Percentiles rank a stretch among this genome's conserved stretches.
Evolutionary conservation across 1,139 yeast genomes (phyloP).

Genomic region (Yamadazyma kanchanaburiensis): DNA sequence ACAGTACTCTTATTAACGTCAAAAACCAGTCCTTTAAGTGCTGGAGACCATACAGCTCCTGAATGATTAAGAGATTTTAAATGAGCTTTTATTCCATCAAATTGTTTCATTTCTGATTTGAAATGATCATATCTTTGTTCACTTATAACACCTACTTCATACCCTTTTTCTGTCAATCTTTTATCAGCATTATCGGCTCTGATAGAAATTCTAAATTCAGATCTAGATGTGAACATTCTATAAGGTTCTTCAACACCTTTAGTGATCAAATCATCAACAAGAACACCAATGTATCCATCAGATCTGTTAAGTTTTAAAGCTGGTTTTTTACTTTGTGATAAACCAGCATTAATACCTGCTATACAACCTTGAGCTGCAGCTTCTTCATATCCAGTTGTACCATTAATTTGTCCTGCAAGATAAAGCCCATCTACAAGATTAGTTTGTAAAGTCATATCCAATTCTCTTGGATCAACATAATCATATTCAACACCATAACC

Average conservation of each 20-base stretch:
- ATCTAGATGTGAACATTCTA: conserved; percentile 95
- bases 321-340: conserved; percentile 35
- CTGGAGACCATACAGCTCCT: conserved; percentile 63
- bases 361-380: conserved; percentile 96
- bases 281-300: conserved; percentile 88
- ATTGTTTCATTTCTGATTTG: conserved; percentile 41
- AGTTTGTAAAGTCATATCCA: conserved; percentile 75
- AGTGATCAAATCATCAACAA: conserved; percentile 90
- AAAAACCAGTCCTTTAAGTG: conserved; percentile 44
- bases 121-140: conserved; percentile 56
- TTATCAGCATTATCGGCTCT: conserved; percentile 93
- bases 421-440: conserved; percentile 74
- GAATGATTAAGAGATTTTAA: conserved; percentile 47
- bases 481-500: conserved; percentile 99
- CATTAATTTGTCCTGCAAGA: conserved; percentile 96
- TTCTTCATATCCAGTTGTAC: conserved; percentile 98
- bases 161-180: conserved; percentile 72
- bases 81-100: conserved; percentile 41
- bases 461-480: conserved; percentile 89
- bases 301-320: conserved; percentile 63
- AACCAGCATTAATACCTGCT: conserved; percentile 94
- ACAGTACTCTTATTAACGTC: conserved; percentile 28
- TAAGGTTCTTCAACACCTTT: conserved; percentile 98
- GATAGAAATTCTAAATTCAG: conserved; percentile 86
- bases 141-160: conserved; percentile 62